Evolutionary conservation across 495 filamentous ascomycete species (phyloP), one percentile per base, ranked within the genome.

Genomic region (Chlorociboria aeruginascens): DNA sequence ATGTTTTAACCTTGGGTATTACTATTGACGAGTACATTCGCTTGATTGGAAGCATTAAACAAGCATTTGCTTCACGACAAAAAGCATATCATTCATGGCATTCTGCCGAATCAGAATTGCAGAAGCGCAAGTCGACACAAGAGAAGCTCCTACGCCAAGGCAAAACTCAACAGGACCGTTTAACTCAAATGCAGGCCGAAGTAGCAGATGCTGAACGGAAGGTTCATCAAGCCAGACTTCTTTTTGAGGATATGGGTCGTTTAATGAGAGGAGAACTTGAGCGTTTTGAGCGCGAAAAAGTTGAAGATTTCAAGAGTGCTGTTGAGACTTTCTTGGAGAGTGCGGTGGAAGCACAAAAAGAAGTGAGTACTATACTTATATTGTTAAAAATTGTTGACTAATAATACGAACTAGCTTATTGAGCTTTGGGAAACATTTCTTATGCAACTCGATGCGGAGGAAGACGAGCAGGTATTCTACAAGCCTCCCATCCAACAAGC

Each of bases 391-490:
- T 2, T 25, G 20, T 2, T 40, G 30, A 28, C 39, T 51, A 37
- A 49, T 46, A 13, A 14, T 41, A 32, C 29, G 8, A 46, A 43
- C 13, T 57, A 98, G 92, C 74, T 98, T 56, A 98, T 98, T 56
- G 92, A 98, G 63, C 76, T 96, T 31, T 98, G 92, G 92, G 92
- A 98, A 63, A 96, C 92, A 2, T 98, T 93, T 71, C 71, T 98
- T 7, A 76, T 96, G 73, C 90, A 94, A 60, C 72, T 98, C 9
- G 93, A 97, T 58, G 82, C 87, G 29, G 89, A 92, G 54, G 89
- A 96, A 51, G 88, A 96, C 49, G 86, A 83, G 32, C 74, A 79
- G 32, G 82, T 81, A 0, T 86, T 84, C 57, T 89, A 85, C 57
- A 78, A 76, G 16, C 79, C 83, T 7, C 71, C 76, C 17, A 64